These are phyloP conservation scores for Allantophomopsis cytisporea DNA, from an alignment of 2,329 filamentous ascomycete genomes.

Conservation along the genomic window DNA sequence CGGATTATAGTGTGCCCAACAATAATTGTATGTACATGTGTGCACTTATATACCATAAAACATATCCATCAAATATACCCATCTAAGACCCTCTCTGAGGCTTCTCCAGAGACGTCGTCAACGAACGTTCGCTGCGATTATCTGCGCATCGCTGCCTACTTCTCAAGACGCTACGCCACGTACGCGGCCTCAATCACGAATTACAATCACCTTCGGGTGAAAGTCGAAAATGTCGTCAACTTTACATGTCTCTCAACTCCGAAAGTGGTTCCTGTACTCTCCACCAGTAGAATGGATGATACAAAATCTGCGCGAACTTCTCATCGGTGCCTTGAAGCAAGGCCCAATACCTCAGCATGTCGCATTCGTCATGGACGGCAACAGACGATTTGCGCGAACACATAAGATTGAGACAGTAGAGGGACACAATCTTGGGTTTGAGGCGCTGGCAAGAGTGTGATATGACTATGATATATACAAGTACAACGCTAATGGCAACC, in stretches of 20 bases:
- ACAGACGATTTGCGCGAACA: constrained; percentile 77
- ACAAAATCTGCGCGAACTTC: constrained; percentile 62
- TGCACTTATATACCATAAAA: no score
- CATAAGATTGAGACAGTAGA: constrained; percentile 94
- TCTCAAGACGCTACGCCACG: no score
- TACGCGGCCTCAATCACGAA: no score
- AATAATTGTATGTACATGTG: no score
- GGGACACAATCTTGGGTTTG: constrained; percentile 90
- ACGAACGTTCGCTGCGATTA: no score
- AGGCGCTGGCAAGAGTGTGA: constrained; percentile 74
- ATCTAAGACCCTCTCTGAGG: no score
- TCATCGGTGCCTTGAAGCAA: constrained; percentile 81
- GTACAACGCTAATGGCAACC: not conserved
- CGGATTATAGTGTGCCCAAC: no score
- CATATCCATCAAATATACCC: no score
- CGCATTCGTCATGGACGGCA: constrained; percentile 99
- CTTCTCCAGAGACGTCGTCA: no score
- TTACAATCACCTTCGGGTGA: no score
- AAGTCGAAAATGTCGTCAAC: constrained; percentile 20
- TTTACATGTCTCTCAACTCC: constrained; percentile 44
- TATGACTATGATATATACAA: not conserved
- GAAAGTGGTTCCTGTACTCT: constrained; percentile 71
- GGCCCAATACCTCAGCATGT: constrained; percentile 90
- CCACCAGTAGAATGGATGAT: constrained; percentile 88
- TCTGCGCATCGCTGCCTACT: no score